Conservation (phyloP, 2,329 filamentous ascomycete species). For the Eutypa lata region DNA sequence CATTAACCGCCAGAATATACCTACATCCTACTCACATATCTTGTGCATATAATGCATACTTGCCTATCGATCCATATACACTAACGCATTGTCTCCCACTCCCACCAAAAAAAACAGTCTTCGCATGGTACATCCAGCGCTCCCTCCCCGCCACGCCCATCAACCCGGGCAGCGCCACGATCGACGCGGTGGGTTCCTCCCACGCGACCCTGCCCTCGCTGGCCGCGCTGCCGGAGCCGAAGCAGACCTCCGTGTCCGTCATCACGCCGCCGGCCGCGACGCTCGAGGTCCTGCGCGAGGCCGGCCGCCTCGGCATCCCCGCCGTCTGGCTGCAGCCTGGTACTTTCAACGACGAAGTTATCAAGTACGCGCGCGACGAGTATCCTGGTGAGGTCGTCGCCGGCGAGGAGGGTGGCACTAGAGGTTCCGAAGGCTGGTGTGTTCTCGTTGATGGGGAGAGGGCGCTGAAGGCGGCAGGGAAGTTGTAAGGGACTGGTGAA, state of each 20-base stretch:
- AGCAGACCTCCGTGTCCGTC: slow-evolving; percentile 73
- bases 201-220: slow-evolving; percentile 66
- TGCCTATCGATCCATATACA: no score
- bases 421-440: slow-evolving; percentile 81
- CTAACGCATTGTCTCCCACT: no score
- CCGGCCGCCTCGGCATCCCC: slow-evolving; percentile 67
- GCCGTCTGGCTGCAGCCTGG: slow-evolving; percentile 91
- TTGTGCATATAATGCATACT: no score
- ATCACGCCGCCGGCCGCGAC: slow-evolving; percentile 85
- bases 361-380: slow-evolving; percentile 59
- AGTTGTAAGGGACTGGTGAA: slow-evolving; percentile 31
- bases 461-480: slow-evolving; percentile 55
- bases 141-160: slow-evolving; percentile 75
- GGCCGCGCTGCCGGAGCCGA: slow-evolving; percentile 61
- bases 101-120: slow-evolving; percentile 63
- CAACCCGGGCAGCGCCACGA: slow-evolving; percentile 67
- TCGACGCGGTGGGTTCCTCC: slow-evolving; percentile 56
- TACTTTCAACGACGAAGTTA: slow-evolving; percentile 73
- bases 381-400: slow-evolving; percentile 69
- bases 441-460: slow-evolving; percentile 79
- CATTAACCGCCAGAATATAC: no score
- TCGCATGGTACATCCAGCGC: slow-evolving; percentile 83
- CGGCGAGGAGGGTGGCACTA: slow-evolving; percentile 57
- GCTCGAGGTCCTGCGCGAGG: slow-evolving; percentile 70
- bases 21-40: no score